These are phyloP conservation scores for Hypoxylon sp. DNA, from an alignment of 2,329 filamentous ascomycete genomes.

Conservation along the genomic window DNA sequence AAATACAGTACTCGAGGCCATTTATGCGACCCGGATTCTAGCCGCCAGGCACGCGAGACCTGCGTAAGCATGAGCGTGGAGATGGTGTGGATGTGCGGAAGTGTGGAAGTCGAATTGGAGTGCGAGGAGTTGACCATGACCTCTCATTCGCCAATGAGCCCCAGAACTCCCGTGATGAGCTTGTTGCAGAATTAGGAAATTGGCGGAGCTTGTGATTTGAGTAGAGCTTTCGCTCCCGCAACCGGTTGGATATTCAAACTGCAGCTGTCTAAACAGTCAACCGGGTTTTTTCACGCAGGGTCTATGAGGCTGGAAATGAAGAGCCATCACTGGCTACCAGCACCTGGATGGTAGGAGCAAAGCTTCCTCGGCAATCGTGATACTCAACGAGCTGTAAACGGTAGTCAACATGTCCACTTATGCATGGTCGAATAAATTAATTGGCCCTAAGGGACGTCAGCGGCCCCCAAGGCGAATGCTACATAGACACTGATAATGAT, in stretches of 20 bases:
- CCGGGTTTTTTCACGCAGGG: constrained; percentile 15
- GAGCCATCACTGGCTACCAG: constrained; percentile 23
- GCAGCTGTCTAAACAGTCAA: constrained; percentile 19
- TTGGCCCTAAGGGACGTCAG: constrained; percentile 19
- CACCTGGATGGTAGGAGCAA: constrained; percentile 2
- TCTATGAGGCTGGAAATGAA: constrained; percentile 33
- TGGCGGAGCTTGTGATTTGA: constrained; percentile 31
- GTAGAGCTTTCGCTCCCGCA: constrained; percentile 17
- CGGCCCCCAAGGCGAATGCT: constrained; percentile 2
- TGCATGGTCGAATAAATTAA: constrained; percentile 28
- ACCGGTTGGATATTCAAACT: constrained; percentile 28
- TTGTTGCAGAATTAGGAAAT: constrained; percentile 36
- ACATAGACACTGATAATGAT: constrained; percentile 7
- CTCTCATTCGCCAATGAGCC: constrained; percentile 31
- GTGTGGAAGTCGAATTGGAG: constrained; percentile 33
- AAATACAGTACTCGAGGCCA: constrained; percentile 19
- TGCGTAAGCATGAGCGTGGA: constrained; percentile 36
- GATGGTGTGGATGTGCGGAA: constrained; percentile 28
- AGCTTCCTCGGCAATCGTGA: constrained; percentile 1
- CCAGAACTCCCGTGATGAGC: constrained; percentile 26
- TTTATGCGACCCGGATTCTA: constrained; percentile 32
- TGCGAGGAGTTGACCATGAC: constrained; percentile 13
- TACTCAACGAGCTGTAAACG: constrained; percentile 7
- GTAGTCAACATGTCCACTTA: constrained; percentile 9
- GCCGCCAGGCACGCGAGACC: constrained; percentile 38